phyloP scores from a whole-genome alignment of 176 grass and related monocot genomes.

The Oryza coarctata region DNA sequence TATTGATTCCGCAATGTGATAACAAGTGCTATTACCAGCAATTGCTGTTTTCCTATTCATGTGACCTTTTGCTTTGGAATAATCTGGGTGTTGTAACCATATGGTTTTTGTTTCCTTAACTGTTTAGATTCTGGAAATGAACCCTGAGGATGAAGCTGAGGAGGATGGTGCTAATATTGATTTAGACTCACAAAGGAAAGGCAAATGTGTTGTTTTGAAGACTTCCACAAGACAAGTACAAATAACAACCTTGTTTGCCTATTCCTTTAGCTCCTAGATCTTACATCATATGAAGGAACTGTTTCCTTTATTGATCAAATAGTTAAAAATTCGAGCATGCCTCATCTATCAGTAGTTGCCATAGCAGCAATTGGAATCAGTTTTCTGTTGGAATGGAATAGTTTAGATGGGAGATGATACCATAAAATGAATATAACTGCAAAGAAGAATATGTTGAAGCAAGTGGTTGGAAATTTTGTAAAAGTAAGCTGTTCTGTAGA shows the following conservation, averaged over 20 bases:
- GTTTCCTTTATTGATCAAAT: background rate
- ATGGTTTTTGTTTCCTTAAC: slow-evolving; percentile 12
- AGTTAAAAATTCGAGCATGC: background rate
- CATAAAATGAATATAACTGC: background rate
- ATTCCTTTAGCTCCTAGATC: background rate
- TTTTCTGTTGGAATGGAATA: background rate
- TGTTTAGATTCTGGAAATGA: slow-evolving; percentile 87
- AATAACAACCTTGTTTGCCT: background rate
- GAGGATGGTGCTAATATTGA: slow-evolving; percentile 94
- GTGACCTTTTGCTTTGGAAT: background rate
- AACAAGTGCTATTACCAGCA: background rate
- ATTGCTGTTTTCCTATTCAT: background rate
- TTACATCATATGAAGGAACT: background rate
- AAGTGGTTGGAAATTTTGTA: background rate
- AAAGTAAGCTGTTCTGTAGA: background rate
- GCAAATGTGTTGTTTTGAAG: slow-evolving; percentile 92
- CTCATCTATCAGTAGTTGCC: background rate
- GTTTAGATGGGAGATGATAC: background rate
- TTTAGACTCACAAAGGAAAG: slow-evolving; percentile 85
- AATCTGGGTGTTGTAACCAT: background rate
- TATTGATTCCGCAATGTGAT: background rate
- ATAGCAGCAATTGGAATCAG: background rate
- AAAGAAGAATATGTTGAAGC: background rate
- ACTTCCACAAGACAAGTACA: slow-evolving; percentile 75
- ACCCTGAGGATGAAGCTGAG: slow-evolving; percentile 88